Evolutionary conservation across 2,329 filamentous ascomycete genomes (phyloP).

Genomic region (Penicillium sp.): DNA sequence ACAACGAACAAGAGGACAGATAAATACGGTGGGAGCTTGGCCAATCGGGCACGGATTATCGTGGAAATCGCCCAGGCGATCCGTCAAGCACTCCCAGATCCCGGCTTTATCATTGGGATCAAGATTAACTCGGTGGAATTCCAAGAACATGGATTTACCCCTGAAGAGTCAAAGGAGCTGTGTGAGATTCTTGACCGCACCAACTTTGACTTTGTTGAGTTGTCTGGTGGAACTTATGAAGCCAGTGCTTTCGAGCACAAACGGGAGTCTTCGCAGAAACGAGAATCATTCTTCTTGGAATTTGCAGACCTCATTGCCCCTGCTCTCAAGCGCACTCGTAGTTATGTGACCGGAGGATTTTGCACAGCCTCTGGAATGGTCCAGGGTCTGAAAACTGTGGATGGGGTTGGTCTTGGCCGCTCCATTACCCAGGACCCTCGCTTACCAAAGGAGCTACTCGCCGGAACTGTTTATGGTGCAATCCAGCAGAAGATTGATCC

Average conservation of each 20-base stretch:
- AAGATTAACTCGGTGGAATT: slow-evolving; percentile 16
- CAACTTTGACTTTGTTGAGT: slow-evolving; percentile 51
- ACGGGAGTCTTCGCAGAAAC: slow-evolving; percentile 55
- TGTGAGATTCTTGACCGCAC: slow-evolving; percentile 29
- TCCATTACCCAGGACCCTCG: slow-evolving; percentile 52
- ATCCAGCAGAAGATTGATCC: slow-evolving; percentile 73
- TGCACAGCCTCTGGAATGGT: slow-evolving; percentile 58
- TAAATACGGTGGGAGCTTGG: slow-evolving; percentile 20
- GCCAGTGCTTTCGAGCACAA: slow-evolving; percentile 51
- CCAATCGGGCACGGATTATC: slow-evolving; percentile 22
- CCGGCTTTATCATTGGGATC: slow-evolving; percentile 16
- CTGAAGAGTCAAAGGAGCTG: slow-evolving; percentile 30
- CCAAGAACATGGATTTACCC: slow-evolving; percentile 3
- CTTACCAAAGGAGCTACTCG: slow-evolving; percentile 26
- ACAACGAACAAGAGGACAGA: slow-evolving; percentile 19
- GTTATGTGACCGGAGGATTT: slow-evolving; percentile 59
- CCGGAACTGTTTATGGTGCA: slow-evolving; percentile 34
- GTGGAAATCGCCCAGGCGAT: slow-evolving; percentile 21
- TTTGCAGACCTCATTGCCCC: slow-evolving; percentile 55
- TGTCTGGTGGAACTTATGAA: slow-evolving; percentile 61
- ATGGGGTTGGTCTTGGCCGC: slow-evolving; percentile 60
- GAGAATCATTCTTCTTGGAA: slow-evolving; percentile 61
- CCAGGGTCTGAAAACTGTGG: slow-evolving; percentile 53
- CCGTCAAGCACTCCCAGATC: slow-evolving; percentile 13
- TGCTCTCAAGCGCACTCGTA: slow-evolving; percentile 26